Percentiles rank a stretch among this genome's conserved stretches.
Evolutionary conservation across 208 protist species (phyloP).

Genomic region (Wallacemonas sp.): DNA sequence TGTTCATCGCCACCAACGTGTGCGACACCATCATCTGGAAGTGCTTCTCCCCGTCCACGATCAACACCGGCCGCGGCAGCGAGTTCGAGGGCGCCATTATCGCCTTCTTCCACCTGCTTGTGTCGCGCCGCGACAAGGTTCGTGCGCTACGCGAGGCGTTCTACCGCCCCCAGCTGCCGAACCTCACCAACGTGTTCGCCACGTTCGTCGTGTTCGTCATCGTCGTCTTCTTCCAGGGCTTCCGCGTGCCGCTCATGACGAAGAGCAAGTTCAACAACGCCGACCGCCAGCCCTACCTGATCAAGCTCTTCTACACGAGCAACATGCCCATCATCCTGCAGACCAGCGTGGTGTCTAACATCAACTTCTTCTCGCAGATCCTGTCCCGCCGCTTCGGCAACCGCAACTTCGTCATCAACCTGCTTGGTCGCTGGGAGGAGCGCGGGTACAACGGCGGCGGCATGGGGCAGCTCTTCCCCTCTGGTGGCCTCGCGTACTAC

Average conservation of each 20-base stretch:
- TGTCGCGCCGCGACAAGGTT: constrained; percentile 96
- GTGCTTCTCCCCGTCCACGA: constrained; percentile 98
- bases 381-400: constrained; percentile 98
- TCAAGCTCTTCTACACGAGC: constrained; percentile 99
- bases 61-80: constrained; percentile 97
- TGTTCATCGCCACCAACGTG: constrained; percentile 99
- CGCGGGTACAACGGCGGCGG: constrained; percentile 61
- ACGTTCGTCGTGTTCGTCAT: constrained; percentile 99
- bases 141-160: constrained; percentile 99
- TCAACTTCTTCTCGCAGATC: constrained; percentile 99
- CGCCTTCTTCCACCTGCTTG: constrained; percentile 98
- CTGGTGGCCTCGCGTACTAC: constrained; percentile 99
- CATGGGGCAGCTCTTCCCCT: constrained; percentile 85
- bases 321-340: constrained; percentile 99
- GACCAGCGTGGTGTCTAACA: constrained; percentile 98
- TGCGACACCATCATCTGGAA: constrained; percentile 99
- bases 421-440: constrained; percentile 98
- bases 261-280: constrained; percentile 75
- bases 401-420: constrained; percentile 96
- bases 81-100: constrained; percentile 99
- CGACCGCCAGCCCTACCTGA: constrained; percentile 96
- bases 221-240: constrained; percentile 99
- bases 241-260: constrained; percentile 97
- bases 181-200: constrained; percentile 99
- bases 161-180: constrained; percentile 99